A percentile compares a stretch with the other conserved stretches of the same genome.
Evolutionary conservation across 2,329 filamentous ascomycete species (phyloP).

Genomic region (Ampelomyces quisqualis): DNA sequence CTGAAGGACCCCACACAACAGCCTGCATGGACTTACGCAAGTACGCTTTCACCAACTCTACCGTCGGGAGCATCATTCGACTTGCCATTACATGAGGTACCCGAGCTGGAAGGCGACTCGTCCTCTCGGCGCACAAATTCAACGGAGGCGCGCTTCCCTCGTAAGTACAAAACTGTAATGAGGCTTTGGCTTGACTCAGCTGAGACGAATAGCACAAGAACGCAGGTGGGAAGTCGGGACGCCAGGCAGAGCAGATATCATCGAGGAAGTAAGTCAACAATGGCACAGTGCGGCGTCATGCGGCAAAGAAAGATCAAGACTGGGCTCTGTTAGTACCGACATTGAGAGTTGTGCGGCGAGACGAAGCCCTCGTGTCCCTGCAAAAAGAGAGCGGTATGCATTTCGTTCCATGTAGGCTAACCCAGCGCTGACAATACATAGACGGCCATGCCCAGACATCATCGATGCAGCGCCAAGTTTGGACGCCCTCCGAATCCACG

Average conservation of each 20-base stretch:
- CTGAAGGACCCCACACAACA: conserved; percentile 33
- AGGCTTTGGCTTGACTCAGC: not conserved
- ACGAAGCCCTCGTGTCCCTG: not conserved
- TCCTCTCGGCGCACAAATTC: conserved; percentile 35
- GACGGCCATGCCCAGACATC: conserved; percentile 17
- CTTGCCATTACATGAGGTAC: conserved; percentile 25
- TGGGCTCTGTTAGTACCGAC: too few relatives aligned
- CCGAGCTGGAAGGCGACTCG: conserved; percentile 34
- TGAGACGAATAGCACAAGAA: conserved; percentile 22
- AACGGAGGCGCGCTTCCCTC: conserved; percentile 28
- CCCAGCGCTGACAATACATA: conserved; percentile 9
- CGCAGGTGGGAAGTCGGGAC: conserved; percentile 27
- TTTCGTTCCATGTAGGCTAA: not conserved
- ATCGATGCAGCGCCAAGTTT: conserved; percentile 23
- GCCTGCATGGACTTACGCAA: conserved; percentile 34
- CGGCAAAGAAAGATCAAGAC: too few relatives aligned
- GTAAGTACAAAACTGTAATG: conserved; percentile 15
- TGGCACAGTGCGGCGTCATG: too few relatives aligned
- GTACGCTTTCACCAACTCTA: conserved; percentile 31
- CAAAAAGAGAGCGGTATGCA: conserved; percentile 6
- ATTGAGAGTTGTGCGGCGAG: too few relatives aligned
- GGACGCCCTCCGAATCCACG: conserved; percentile 23
- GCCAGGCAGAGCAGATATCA: conserved; percentile 20
- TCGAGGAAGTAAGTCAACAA: conserved; percentile 9
- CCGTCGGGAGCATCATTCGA: conserved; percentile 39